phyloP scores from a whole-genome alignment of 202 grass and related monocot genomes.

The Bolboschoenoplectus hybrid region DNA sequence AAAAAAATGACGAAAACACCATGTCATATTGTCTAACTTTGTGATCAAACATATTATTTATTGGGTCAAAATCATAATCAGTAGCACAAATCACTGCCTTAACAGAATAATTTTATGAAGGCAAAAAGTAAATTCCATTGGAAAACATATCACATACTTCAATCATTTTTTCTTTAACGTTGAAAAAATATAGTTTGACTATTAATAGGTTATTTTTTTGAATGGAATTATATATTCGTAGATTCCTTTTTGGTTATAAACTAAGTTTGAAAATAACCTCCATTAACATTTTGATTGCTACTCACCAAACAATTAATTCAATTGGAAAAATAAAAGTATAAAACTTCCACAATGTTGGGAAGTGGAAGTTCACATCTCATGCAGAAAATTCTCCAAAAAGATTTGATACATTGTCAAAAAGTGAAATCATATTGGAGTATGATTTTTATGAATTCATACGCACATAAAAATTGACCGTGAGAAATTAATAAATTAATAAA shows the following conservation, averaged over 20 bases:
- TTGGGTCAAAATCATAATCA: too few relatives aligned
- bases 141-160: neutral
- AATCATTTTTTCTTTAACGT: too few relatives aligned
- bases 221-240: neutral
- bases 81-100: too few relatives aligned
- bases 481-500: too few relatives aligned
- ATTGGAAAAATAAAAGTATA: neutral
- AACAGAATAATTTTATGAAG: neutral
- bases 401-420: neutral
- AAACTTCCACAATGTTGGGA: neutral
- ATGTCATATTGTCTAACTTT: too few relatives aligned
- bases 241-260: neutral
- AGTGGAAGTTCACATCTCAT: neutral
- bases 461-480: too few relatives aligned
- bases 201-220: neutral
- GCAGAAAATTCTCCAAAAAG: neutral
- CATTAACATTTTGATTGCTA: neutral
- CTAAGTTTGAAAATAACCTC: slow-evolving; percentile 24
- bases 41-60: too few relatives aligned
- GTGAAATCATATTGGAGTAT: neutral
- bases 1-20: too few relatives aligned
- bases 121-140: neutral
- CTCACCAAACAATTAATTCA: neutral
- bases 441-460: neutral
- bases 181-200: too few relatives aligned